Percentiles rank a stretch among this genome's conserved stretches.
Conservation (phyloP, 768 basidiomycete genomes). For the Ramaria sp. region DNA sequence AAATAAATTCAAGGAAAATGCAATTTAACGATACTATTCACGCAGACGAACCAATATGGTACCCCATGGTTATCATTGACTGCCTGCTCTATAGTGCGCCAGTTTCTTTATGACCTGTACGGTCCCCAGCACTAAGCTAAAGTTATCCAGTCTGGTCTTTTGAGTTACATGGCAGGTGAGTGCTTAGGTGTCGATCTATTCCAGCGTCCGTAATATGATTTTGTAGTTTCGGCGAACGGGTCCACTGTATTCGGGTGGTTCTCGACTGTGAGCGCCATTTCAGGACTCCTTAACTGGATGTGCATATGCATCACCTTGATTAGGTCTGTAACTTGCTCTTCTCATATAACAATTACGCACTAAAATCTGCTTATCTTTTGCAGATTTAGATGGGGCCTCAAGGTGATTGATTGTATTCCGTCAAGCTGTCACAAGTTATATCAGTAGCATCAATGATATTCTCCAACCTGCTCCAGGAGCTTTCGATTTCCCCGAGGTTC, state of each 20-base stretch:
- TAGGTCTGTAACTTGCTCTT: slow-evolving; percentile 42
- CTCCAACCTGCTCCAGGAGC: too few relatives aligned
- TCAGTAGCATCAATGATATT: too few relatives aligned
- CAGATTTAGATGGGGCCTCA: not conserved
- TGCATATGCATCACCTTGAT: slow-evolving; percentile 67
- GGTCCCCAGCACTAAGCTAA: too few relatives aligned
- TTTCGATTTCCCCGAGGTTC: too few relatives aligned
- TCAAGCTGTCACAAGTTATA: too few relatives aligned
- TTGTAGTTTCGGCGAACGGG: slow-evolving; percentile 39
- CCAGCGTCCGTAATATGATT: not conserved
- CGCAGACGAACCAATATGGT: slow-evolving; percentile 1
- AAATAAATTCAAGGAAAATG: slow-evolving; percentile 27
- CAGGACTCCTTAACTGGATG: slow-evolving; percentile 65
- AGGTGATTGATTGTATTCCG: slow-evolving; percentile 23
- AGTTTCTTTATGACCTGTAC: too few relatives aligned
- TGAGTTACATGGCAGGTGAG: slow-evolving; percentile 61
- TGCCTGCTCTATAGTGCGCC: not conserved
- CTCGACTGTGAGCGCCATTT: slow-evolving; percentile 53
- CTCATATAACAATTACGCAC: not conserved
- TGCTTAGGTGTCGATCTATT: slow-evolving; percentile 10
- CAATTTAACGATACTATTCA: slow-evolving; percentile 28
- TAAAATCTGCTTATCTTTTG: not conserved
- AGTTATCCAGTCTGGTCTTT: slow-evolving; percentile 45
- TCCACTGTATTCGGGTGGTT: slow-evolving; percentile 76
- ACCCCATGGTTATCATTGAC: slow-evolving; percentile 3